Evolutionary conservation across 352 stramenopile genomes (phyloP), one percentile per base, ranked within the genome.

Genomic region (Pythium apleroticum): DNA sequence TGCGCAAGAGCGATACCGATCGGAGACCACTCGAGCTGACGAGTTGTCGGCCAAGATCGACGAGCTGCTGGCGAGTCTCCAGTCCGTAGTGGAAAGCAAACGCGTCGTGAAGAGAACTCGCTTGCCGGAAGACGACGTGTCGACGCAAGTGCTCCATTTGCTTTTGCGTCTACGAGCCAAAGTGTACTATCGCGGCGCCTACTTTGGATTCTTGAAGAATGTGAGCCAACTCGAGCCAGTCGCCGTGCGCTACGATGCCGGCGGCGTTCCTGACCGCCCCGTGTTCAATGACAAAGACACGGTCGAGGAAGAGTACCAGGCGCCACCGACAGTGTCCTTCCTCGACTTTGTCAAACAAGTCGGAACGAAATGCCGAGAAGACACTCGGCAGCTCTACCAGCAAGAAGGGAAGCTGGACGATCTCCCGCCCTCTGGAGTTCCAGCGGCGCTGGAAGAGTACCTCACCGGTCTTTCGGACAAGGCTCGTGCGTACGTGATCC

Each of bases 1-100:
- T 14, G 89, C 91, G 2, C 88, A 96, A 65, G 90, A 97, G 59
- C 66, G 80, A 15, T 89, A 94, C 39, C 80, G 91, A 5, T 93
- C 86, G 1, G 87, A 95, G 60, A 89, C 92, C 15, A 90, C 83
- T 24, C 83, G 83, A 9, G 90, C 86, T 24, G 89, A 97, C 30
- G 74, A 81, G 24, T 76, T 77, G 46, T 89, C 83, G 4, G 60
- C 65, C n/a, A 66, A 72, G 14, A 84, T 97, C 43, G 80, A 96
- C 53, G 60, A 69, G 17, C 71, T 96, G 9, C 62, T 97, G 7
- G 41, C 66, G 8, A 71, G 75, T 12, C 75, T 97, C 27, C 65
- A 84, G 27, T 65, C 43, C 1, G 22, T 90, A 17, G 64, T 80
- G 30, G 59, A 69, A 10, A 73, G 35, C 24, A 69, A 69, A 20